These are phyloP conservation scores for Pichia sp. DNA, from an alignment of 1,139 yeast genomes.

Conservation along the genomic window DNA sequence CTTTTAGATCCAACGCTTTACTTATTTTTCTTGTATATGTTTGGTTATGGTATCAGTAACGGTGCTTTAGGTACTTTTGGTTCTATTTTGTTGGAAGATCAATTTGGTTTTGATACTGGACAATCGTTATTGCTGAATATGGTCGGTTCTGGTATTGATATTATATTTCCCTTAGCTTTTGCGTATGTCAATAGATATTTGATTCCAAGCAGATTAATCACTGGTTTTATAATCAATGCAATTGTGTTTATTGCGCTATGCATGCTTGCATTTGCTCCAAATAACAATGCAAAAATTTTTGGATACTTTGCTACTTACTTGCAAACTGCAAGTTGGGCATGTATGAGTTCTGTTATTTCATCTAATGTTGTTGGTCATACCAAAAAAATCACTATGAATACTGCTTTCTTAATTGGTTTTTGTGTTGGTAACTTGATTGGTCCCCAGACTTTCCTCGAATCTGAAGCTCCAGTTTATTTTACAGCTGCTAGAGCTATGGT, in stretches of 20 bases:
- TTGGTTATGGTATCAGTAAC: conserved; percentile 33
- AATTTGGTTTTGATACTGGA: conserved; percentile 20
- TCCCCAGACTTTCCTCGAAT: conserved; percentile 41
- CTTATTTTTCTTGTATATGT: conserved; percentile 31
- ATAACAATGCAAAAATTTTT: conserved; percentile 34
- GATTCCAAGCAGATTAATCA: conserved; percentile 16
- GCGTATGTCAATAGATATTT: conserved; percentile 2
- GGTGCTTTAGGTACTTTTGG: conserved; percentile 34
- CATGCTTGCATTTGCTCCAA: conserved; percentile 43
- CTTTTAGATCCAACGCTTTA: conserved; percentile 37
- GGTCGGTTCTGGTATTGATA: conserved; percentile 34
- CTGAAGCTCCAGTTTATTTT: conserved; percentile 41
- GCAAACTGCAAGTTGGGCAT: conserved; percentile 40
- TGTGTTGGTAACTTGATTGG: conserved; percentile 63
- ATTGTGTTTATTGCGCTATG: conserved; percentile 39
- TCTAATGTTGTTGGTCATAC: conserved; percentile 55
- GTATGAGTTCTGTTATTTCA: conserved; percentile 37
- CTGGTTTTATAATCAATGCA: conserved; percentile 29
- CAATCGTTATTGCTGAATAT: conserved; percentile 32
- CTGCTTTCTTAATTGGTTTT: conserved; percentile 48
- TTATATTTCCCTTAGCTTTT: conserved; percentile 27
- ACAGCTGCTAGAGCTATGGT: conserved; percentile 45
- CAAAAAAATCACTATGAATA: conserved; percentile 43
- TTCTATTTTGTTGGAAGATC: conserved; percentile 22
- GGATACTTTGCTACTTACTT: conserved; percentile 39